phyloP scores from a whole-genome alignment of 1,284 basidiomycete species.

The Inonotus hispidus region DNA sequence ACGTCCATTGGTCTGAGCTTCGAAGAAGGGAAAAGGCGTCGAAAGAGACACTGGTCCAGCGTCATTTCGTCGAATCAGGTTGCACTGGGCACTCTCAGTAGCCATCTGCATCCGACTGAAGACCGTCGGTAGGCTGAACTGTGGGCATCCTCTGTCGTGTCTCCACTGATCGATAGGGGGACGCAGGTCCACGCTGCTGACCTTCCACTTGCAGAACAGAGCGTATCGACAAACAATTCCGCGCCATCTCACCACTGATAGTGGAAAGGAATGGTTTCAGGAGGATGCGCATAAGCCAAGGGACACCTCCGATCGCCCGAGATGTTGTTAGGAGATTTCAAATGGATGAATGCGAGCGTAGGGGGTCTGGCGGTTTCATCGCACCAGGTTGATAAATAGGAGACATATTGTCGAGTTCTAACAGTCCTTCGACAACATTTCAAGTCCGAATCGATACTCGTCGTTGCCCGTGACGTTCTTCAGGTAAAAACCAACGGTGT shows the following conservation, averaged over 20 bases:
- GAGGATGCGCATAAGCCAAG: conserved; percentile 89
- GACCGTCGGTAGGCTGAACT: conserved; percentile 83
- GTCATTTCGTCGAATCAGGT: conserved; percentile 59
- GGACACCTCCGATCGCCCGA: conserved; percentile 94
- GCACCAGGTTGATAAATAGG: conserved; percentile 91
- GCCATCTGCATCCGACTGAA: conserved; percentile 99
- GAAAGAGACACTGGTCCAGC: conserved; percentile 62
- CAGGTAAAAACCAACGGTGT: conserved; percentile 87
- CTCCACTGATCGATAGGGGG: conserved; percentile 98
- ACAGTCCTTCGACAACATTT: conserved; percentile 96
- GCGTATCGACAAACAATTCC: conserved; percentile 86
- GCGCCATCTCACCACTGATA: conserved; percentile 84
- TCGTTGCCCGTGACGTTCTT: conserved; percentile 91
- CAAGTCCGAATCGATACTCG: conserved; percentile 93
- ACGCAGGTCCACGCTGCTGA: conserved; percentile 85
- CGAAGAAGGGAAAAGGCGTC: conserved; percentile 85
- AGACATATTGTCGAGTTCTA: conserved; percentile 87
- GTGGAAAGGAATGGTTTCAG: conserved; percentile 95
- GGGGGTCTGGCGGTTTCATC: conserved; percentile 78
- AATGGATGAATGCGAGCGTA: conserved; percentile 82
- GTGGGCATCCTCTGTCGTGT: conserved; percentile 94
- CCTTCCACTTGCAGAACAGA: conserved; percentile 91
- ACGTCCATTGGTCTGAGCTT: conserved; percentile 97
- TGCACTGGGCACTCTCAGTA: conserved; percentile 84
- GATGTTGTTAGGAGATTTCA: conserved; percentile 90